Evolutionary conservation across 495 filamentous ascomycete species (phyloP), one percentile per base, ranked within the genome.

Genomic region (Pyrenopolyporus hunteri): DNA sequence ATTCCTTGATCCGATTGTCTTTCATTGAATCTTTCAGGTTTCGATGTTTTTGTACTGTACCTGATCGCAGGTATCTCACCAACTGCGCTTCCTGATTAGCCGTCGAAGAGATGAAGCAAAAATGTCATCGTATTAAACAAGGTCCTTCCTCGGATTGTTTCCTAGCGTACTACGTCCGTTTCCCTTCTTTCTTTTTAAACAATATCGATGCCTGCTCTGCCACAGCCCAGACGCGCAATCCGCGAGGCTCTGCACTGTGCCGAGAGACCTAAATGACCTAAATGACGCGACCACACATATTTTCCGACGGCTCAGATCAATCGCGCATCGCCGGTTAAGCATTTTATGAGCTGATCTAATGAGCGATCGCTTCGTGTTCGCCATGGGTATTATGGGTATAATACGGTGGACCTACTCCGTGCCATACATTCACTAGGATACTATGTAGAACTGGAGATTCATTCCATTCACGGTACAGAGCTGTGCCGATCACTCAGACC

Each of bases 181-280:
- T 26, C n/a, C n/a, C 14, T 28, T 29, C 23, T 45, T 19, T 11
- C 13, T 49, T 45, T 64, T 50, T 33, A 55, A 28, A 29, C 25
- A 44, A 46, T 61, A 54, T 50, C 13, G 54, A 47, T 56, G 49
- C 58, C 52, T 49, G 11, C 33, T 1, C 13, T 55, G 36, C n/a
- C 49, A 50, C 54, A 64, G 55, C 61, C 61, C 14, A 47, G 63
- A 66, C 63, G 52, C 63, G 63, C 63, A 66, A 66, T 66, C 47
- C 20, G 42, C 20, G 50, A 56, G 56, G 62, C 57, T 57, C 46
- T 60, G 57, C 63, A 51, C 57, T 40, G 57, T 61, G 63, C 57
- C 63, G 55, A 66, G 56, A 57, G 54, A 25, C 46, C 57, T 55
- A 59, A 55, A 66, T 64, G 54, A 25, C 46, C 57, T 55, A 59